Evolutionary conservation across 1,284 basidiomycete species (phyloP).

Genomic region (Marasmius sp.): DNA sequence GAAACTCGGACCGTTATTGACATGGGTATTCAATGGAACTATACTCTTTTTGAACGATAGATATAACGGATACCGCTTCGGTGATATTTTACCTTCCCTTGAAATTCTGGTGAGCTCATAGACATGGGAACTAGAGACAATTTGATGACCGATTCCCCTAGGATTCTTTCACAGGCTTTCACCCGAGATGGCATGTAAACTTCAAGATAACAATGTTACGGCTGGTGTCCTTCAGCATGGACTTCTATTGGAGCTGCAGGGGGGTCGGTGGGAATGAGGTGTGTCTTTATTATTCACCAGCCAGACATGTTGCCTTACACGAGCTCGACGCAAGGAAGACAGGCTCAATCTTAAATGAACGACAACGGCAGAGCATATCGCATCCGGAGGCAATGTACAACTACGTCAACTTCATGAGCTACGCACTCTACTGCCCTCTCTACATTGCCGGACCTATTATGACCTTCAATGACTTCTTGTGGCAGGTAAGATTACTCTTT

Average conservation of each 20-base stretch:
- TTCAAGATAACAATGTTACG: conserved; percentile 98
- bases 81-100: conserved; percentile 54
- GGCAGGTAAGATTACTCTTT: conserved; percentile 61
- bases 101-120: conserved; percentile 34
- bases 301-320: conserved; percentile 3
- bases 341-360: conserved; percentile 44
- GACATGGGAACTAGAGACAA: background rate
- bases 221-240: conserved; percentile 90
- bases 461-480: conserved; percentile 93
- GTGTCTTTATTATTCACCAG: conserved; percentile 19
- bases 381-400: conserved; percentile 62
- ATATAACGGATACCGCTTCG: conserved; percentile 77
- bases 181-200: conserved; percentile 88
- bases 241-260: conserved; percentile 82
- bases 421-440: conserved; percentile 87
- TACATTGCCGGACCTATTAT: conserved; percentile 98
- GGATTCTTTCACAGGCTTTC: conserved; percentile 73
- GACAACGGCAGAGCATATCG: conserved; percentile 48
- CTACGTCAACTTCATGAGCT: conserved; percentile 47
- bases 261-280: conserved; percentile 41
- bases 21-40: conserved; percentile 77
- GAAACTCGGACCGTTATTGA: conserved; percentile 48
- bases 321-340: conserved; percentile 25
- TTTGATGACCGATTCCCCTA: conserved; percentile 29
- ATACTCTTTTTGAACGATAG: conserved; percentile 82